Percentiles rank a stretch among this genome's conserved stretches.
Evolutionary conservation across 176 grass and related monocot species (phyloP).

Genomic region (Triticum dicoccoides): DNA sequence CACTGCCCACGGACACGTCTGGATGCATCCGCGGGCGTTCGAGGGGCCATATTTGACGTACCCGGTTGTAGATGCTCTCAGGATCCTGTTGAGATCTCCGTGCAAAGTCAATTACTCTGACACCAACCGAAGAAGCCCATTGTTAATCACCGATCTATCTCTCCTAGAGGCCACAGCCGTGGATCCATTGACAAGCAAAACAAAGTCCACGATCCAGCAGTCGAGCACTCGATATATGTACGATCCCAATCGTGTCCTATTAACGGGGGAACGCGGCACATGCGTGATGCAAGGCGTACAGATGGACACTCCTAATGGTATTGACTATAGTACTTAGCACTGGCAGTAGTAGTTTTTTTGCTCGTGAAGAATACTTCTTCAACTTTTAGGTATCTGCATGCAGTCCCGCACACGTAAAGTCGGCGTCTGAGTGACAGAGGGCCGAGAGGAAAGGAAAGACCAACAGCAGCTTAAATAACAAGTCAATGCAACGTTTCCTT

Average conservation of each 20-base stretch:
- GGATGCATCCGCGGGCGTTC: no score
- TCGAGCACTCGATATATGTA: not conserved
- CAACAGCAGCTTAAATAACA: not conserved
- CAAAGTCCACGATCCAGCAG: no score
- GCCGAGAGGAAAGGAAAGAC: not conserved
- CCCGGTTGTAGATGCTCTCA: no score
- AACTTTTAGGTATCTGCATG: not conserved
- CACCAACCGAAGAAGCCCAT: not conserved
- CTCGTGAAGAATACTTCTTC: not conserved
- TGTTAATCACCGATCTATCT: not conserved
- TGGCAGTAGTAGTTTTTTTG: not conserved
- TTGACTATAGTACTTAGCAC: not conserved
- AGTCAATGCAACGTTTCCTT: constrained; percentile 13
- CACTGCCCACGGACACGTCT: no score
- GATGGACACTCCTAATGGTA: not conserved
- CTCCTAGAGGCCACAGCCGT: not conserved
- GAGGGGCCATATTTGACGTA: no score
- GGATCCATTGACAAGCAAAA: not conserved
- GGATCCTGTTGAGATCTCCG: no score
- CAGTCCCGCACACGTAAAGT: not conserved
- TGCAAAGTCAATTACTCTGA: not conserved
- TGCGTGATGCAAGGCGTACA: not conserved
- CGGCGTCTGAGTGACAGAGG: not conserved
- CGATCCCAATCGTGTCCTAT: not conserved
- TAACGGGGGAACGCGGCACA: not conserved